Evolutionary conservation across 2,329 filamentous ascomycete species (phyloP), one percentile per base, ranked within the genome.

Genomic region (Exophiala lecanii-corni): DNA sequence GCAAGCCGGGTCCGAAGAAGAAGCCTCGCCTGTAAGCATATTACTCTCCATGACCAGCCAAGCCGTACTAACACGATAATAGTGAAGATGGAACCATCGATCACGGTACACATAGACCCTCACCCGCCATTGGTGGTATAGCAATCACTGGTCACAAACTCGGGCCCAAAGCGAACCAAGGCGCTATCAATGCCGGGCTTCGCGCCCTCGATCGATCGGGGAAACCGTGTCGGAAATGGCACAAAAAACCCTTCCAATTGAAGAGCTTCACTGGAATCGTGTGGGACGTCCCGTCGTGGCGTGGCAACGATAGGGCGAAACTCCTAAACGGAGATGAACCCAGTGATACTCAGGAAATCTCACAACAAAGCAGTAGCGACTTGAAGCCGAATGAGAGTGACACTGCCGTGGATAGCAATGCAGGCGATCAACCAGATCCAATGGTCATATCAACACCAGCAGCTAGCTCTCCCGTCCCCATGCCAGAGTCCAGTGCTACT

Each of bases 1-100:
- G 85, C 61, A 94, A 94, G 71, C 91, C 92, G 5, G 91, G 91
- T 5, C 91, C 91, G 0, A 97, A 96, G 78, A 95, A 96, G 79
- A 95, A 94, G 72, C 82, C 86, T 54, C 82, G 85, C 74, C 69
- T 95, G 91, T 96, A 25, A 20, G 10, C 20, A 20, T 26, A 26
- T 12, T 15, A 33, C 13, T 28, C 9, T 39, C 16, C 20, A 43
- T 47, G 10, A 50, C 32, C n/a, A 7, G 18, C n/a, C 4, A 20
- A 12, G 30, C 18, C 44, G 38, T 23, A 43, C 43, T 44, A 53
- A 40, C 45, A 16, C 13, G 15, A 28, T 18, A 41, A 2, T 25
- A 77, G 74, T 49, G 72, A 77, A 16, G 71, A 76, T 51, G 72
- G 71, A 42, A 62, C 63, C 20, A 64, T 66, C 45, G 72, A 76